Evolutionary conservation across 345 rosid species (phyloP).

Genomic region (Moringa oleifera): DNA sequence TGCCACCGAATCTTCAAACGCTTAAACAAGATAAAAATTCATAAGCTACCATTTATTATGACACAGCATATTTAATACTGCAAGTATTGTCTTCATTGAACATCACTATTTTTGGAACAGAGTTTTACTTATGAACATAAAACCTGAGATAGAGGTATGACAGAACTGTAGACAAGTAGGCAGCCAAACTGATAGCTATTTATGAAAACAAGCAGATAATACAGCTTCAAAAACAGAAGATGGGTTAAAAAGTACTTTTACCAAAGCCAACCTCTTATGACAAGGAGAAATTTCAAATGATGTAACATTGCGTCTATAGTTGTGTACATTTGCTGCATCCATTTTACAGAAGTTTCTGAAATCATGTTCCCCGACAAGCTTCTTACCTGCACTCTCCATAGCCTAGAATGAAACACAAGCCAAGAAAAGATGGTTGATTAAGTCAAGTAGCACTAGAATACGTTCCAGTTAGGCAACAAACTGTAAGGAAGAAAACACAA

Average conservation of each 20-base stretch:
- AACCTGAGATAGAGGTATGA: too few species aligned
- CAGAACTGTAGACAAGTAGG: too few species aligned
- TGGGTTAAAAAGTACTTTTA: slow-evolving; percentile 14
- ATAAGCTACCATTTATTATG: not conserved
- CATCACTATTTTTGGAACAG: not conserved
- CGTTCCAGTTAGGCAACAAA: not conserved
- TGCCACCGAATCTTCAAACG: too few species aligned
- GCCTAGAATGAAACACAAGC: slow-evolving; percentile 34
- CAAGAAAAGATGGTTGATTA: slow-evolving; percentile 10
- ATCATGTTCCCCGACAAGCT: slow-evolving; percentile 84
- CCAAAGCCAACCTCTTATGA: slow-evolving; percentile 53
- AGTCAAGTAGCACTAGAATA: slow-evolving; percentile 5
- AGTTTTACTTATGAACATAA: too few species aligned
- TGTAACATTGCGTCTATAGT: slow-evolving; percentile 54
- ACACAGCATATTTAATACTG: not conserved
- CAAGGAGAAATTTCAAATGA: slow-evolving; percentile 60
- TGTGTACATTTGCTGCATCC: slow-evolving; percentile 89
- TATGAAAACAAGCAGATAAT: too few species aligned
- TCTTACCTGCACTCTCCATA: slow-evolving; percentile 81
- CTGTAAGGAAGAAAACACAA: slow-evolving; percentile 9
- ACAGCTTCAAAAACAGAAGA: not conserved
- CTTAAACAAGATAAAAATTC: not conserved
- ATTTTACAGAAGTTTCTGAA: slow-evolving; percentile 94
- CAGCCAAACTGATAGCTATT: too few species aligned
- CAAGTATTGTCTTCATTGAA: not conserved